phyloP scores from a whole-genome alignment of 2,329 filamentous ascomycete genomes.

The Hypoxylon sp. region DNA sequence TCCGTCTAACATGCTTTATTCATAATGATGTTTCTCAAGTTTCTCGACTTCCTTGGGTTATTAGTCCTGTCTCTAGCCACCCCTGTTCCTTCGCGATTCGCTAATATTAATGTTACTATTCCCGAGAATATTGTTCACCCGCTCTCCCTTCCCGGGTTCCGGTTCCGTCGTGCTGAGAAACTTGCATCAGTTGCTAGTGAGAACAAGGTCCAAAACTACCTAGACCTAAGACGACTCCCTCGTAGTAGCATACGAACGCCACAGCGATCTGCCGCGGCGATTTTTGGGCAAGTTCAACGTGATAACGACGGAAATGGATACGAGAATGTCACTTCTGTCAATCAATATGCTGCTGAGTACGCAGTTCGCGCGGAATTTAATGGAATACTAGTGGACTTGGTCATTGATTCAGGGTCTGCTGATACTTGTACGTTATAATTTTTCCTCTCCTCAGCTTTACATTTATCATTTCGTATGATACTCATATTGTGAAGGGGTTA shows the following conservation, averaged over 20 bases:
- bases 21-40: slow-evolving; percentile 25
- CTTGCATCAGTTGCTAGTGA: slow-evolving; percentile 5
- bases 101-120: background rate
- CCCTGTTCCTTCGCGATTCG: background rate
- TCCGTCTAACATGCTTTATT: background rate
- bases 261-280: slow-evolving; percentile 49
- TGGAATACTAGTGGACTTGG: slow-evolving; percentile 50
- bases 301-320: slow-evolving; percentile 48
- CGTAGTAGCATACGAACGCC: slow-evolving; percentile 9
- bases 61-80: slow-evolving; percentile 27
- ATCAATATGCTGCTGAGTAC: slow-evolving; percentile 55
- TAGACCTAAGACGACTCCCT: slow-evolving; percentile 32
- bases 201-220: slow-evolving; percentile 34
- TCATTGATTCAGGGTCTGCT: slow-evolving; percentile 67
- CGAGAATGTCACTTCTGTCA: slow-evolving; percentile 55
- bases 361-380: slow-evolving; percentile 51
- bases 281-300: slow-evolving; percentile 53
- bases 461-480: background rate
- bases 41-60: slow-evolving; percentile 26
- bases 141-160: slow-evolving; percentile 41
- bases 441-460: background rate
- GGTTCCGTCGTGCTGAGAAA: slow-evolving; percentile 35
- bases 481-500: slow-evolving; percentile 53
- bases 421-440: slow-evolving; percentile 61
- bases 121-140: slow-evolving; percentile 19